A percentile compares a stretch with the other conserved stretches of the same genome.
Evolutionary conservation across 208 protist species (phyloP).

Genomic region (Acanthamoeba divionensis): DNA sequence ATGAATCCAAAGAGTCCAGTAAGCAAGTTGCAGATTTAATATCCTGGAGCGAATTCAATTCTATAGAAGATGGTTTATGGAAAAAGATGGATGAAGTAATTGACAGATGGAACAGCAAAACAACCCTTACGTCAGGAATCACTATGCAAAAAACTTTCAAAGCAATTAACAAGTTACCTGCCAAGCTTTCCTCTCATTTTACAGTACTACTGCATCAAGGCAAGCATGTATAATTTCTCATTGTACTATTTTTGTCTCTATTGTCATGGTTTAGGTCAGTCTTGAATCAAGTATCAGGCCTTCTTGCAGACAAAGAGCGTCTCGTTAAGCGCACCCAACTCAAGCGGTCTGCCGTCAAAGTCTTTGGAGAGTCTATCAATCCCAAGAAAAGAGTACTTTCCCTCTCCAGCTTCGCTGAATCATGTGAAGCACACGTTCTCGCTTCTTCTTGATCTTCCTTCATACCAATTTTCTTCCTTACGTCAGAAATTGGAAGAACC

Average conservation of each 20-base stretch:
- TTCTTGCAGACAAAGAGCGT: conserved; percentile 33
- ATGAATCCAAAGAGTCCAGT: no score
- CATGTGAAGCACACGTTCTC: not conserved
- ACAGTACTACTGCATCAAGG: no score
- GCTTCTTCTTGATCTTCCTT: not conserved
- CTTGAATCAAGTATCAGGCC: conserved; percentile 51
- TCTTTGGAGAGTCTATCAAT: conserved; percentile 44
- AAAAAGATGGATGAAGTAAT: conserved; percentile 48
- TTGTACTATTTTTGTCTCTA: not conserved
- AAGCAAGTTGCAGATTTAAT: not conserved
- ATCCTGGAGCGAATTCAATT: not conserved
- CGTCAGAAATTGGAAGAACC: not conserved
- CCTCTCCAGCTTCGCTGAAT: not conserved
- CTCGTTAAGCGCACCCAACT: conserved; percentile 61
- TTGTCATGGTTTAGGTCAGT: not conserved
- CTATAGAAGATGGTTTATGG: not conserved
- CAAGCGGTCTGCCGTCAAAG: conserved; percentile 26
- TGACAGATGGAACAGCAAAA: conserved; percentile 60
- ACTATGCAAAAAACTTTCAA: conserved; percentile 55
- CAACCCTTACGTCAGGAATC: conserved; percentile 13
- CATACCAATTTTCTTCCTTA: not conserved
- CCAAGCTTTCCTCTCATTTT: no score
- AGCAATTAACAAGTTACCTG: conserved; percentile 53
- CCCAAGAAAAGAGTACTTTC: not conserved
- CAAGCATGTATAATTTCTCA: no score